These are phyloP conservation scores for Beauveria rudraprayagi DNA, from an alignment of 2,329 filamentous ascomycete species.

Conservation along the genomic window DNA sequence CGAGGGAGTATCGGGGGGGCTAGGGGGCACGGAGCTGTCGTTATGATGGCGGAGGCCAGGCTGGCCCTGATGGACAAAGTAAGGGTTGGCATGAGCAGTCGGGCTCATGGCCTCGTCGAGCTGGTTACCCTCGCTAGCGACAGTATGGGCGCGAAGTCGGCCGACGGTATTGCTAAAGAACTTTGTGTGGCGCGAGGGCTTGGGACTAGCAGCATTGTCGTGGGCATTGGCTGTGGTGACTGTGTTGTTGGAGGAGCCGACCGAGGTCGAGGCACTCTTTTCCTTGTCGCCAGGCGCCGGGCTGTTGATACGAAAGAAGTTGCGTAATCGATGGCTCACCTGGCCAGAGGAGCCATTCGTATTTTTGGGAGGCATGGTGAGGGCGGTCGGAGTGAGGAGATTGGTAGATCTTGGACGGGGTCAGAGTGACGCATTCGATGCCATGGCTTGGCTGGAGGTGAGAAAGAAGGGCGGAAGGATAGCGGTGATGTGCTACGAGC, in stretches of 20 bases:
- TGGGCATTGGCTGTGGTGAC: slow-evolving; percentile 10
- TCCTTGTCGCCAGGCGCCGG: slow-evolving; percentile 29
- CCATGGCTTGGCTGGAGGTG: slow-evolving; percentile 1
- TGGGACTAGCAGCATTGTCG: slow-evolving; percentile 26
- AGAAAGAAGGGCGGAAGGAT: background rate
- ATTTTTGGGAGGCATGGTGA: slow-evolving; percentile 46
- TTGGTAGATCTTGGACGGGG: slow-evolving; percentile 9
- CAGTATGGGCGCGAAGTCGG: slow-evolving; percentile 81
- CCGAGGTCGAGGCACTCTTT: slow-evolving; percentile 54
- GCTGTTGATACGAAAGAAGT: slow-evolving; percentile 62
- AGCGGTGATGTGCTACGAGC: background rate
- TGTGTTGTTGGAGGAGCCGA: slow-evolving; percentile 9
- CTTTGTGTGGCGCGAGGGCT: slow-evolving; percentile 73
- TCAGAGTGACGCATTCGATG: background rate
- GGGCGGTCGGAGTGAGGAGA: slow-evolving; percentile 10
- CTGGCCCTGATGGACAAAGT: slow-evolving; percentile 93
- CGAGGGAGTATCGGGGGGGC: slow-evolving; percentile 81
- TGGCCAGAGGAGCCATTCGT: slow-evolving; percentile 44
- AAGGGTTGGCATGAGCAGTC: slow-evolving; percentile 90
- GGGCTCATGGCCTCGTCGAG: slow-evolving; percentile 85
- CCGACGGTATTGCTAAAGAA: slow-evolving; percentile 82
- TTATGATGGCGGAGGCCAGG: slow-evolving; percentile 92
- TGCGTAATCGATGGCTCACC: slow-evolving; percentile 61
- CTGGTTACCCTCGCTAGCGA: slow-evolving; percentile 85
- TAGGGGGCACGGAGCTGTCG: slow-evolving; percentile 84